Percentiles rank a stretch among this genome's conserved stretches.
Evolutionary conservation across 495 filamentous ascomycete species (phyloP).

Genomic region (Podospora bellae-mahoneyi): DNA sequence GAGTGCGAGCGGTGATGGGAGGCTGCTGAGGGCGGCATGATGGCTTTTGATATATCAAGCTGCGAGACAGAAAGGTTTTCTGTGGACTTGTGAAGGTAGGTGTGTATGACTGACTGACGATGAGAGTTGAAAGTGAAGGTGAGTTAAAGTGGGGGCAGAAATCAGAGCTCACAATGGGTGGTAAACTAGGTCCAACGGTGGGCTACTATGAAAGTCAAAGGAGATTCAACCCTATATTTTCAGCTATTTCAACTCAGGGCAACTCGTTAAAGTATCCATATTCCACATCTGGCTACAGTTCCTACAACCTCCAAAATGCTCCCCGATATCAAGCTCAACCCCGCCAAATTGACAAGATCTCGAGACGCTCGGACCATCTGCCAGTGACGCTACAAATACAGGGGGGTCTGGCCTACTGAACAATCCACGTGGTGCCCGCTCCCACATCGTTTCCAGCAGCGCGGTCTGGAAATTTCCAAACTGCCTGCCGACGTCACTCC

Average conservation of each 20-base stretch:
- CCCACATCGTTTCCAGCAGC: constrained; percentile 14
- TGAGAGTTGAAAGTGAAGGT: background rate
- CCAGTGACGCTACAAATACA: background rate
- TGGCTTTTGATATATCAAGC: background rate
- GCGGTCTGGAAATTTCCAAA: constrained; percentile 20
- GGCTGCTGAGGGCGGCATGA: constrained; percentile 51
- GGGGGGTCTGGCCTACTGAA: constrained; percentile 6
- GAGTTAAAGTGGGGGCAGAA: background rate
- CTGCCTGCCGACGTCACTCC: constrained; percentile 22
- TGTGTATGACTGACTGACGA: background rate
- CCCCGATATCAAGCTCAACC: background rate
- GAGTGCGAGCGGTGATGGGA: constrained; percentile 80
- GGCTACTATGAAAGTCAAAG: too few species aligned
- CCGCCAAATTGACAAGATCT: background rate
- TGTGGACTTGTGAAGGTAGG: background rate
- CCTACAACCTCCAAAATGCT: too few species aligned
- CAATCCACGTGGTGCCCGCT: background rate
- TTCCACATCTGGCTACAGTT: too few species aligned
- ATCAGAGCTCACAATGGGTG: background rate
- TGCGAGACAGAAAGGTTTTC: background rate
- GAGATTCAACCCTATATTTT: background rate
- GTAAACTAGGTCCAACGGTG: background rate
- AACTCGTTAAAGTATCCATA: background rate
- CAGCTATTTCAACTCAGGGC: background rate
- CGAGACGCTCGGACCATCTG: background rate